Evolutionary conservation across 2,329 filamentous ascomycete species (phyloP).

Genomic region (Penicillium verrucosum): DNA sequence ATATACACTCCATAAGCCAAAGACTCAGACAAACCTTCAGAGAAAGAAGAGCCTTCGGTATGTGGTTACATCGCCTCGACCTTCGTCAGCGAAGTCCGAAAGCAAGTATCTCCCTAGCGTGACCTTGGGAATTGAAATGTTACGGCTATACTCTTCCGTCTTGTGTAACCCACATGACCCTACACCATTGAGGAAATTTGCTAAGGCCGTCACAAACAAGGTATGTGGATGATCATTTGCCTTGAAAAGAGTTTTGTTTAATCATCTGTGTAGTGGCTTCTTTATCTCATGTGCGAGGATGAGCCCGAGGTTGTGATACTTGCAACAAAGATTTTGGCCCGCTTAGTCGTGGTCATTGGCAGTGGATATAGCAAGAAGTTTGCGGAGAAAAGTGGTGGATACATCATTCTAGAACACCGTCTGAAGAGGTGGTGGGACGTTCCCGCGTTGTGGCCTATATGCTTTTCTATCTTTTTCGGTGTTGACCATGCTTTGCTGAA

Average conservation of each 20-base stretch:
- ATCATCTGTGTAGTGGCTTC: slow-evolving; percentile 64
- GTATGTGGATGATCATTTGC: slow-evolving; percentile 45
- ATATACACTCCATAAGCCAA: slow-evolving; percentile 74
- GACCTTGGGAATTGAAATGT: slow-evolving; percentile 69
- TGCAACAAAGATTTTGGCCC: slow-evolving; percentile 76
- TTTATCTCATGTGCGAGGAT: slow-evolving; percentile 85
- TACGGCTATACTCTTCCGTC: slow-evolving; percentile 73
- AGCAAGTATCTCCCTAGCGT: slow-evolving; percentile 53
- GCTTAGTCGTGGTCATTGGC: slow-evolving; percentile 79
- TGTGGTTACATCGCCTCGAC: slow-evolving; percentile 28
- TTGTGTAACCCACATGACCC: slow-evolving; percentile 70
- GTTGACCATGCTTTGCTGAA: slow-evolving; percentile 73
- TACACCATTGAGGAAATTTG: slow-evolving; percentile 77
- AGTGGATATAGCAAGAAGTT: slow-evolving; percentile 81
- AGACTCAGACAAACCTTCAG: slow-evolving; percentile 39
- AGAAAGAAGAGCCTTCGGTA: slow-evolving; percentile 47
- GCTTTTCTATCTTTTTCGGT: slow-evolving; percentile 84
- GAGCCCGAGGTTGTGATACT: slow-evolving; percentile 79
- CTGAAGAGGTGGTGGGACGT: slow-evolving; percentile 87
- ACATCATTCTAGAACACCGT: slow-evolving; percentile 76
- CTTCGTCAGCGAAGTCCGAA: slow-evolving; percentile 35
- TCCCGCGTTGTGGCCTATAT: slow-evolving; percentile 78
- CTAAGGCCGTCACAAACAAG: slow-evolving; percentile 92
- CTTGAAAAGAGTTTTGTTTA: slow-evolving; percentile 3
- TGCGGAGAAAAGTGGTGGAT: slow-evolving; percentile 79